phyloP scores from a whole-genome alignment of 805 yeast species.

The Komagataella phaffii region DNA sequence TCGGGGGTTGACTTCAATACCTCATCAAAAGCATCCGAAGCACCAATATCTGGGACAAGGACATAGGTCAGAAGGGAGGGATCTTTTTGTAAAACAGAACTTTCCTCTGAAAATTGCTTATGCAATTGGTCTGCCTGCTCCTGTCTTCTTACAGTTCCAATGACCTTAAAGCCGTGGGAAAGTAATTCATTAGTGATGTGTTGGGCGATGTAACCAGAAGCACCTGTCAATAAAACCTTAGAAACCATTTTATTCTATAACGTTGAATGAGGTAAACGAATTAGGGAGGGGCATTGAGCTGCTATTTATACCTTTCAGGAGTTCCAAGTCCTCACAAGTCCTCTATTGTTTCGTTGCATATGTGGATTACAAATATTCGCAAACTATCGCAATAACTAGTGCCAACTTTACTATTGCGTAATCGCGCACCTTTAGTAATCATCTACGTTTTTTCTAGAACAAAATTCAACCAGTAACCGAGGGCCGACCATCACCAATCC shows the following conservation, averaged over 20 bases:
- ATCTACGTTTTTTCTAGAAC: too few species aligned
- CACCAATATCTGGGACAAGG: conserved; percentile 21
- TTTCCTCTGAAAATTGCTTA: conserved; percentile 15
- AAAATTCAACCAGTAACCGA: too few species aligned
- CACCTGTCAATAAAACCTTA: conserved; percentile 34
- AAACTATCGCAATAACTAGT: too few species aligned
- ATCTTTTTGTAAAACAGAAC: conserved; percentile 7
- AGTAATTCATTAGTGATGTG: conserved; percentile 29
- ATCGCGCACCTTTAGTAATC: too few species aligned
- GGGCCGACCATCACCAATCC: too few species aligned
- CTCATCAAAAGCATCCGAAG: conserved; percentile 31
- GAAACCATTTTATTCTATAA: neutral
- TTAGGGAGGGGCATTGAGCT: neutral
- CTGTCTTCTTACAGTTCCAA: conserved; percentile 36
- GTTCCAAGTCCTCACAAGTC: neutral
- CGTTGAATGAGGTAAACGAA: neutral
- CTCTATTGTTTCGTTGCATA: too few species aligned
- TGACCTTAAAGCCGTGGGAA: conserved; percentile 26
- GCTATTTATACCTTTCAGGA: neutral
- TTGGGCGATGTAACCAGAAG: conserved; percentile 39
- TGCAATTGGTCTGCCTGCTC: conserved; percentile 27
- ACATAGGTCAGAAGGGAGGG: conserved; percentile 12
- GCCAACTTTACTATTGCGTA: too few species aligned
- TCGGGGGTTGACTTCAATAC: conserved; percentile 27
- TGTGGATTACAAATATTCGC: too few species aligned